Base-by-base conservation (phyloP, 352 stramenopile species). In the Globisporangium spinosum region DNA sequence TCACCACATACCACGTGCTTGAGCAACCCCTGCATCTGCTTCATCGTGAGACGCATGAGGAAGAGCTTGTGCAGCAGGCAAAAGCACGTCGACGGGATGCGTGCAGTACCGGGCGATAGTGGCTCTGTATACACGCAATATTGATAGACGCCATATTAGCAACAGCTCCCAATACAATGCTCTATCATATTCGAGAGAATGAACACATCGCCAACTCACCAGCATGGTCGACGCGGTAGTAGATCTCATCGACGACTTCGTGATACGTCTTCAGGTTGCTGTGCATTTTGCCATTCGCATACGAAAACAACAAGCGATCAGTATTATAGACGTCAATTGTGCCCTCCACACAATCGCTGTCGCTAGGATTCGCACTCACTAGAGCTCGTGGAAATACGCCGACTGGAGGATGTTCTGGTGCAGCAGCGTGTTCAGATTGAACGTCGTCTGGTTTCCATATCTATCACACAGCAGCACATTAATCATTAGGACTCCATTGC, bases 31-130 rank as follows among this genome's bases (percentile, higher is more conserved):
- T 94, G 87, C 93, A 99, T 98, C 79, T 99, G 97, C 70, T 98
- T 98, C 64, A 91, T 80, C 10, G 96, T 98, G 57, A 98, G 85
- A 1, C 96, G 91, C 76, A 99, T 97, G 15, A 97, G 93, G 66
- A 98, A 98, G 54, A 98, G 95, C 73, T 98, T 98, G 59, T 99
- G 86, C 58, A 99, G 78, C 53, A 99, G 76, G 73, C 97, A 99
- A 79, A 99, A 99, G 49, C 95, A 97, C 9, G 89, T 97, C 6
- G 94, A 98, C 40, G 97, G 97, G 57, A 96, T 94, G 49, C 93
- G 81, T 17, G 82, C 86, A 13, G 87, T 97, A 64, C 94, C 97
- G 4, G 90, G 80, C 25, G 95, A 92, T 74, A 94, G 98, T 13
- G 97, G 97, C 67, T 98, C 95, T 80, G 93, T 47, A 72, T 90